Conservation (phyloP, 495 filamentous ascomycete species). For the Astrothelium subdiscretum region DNA sequence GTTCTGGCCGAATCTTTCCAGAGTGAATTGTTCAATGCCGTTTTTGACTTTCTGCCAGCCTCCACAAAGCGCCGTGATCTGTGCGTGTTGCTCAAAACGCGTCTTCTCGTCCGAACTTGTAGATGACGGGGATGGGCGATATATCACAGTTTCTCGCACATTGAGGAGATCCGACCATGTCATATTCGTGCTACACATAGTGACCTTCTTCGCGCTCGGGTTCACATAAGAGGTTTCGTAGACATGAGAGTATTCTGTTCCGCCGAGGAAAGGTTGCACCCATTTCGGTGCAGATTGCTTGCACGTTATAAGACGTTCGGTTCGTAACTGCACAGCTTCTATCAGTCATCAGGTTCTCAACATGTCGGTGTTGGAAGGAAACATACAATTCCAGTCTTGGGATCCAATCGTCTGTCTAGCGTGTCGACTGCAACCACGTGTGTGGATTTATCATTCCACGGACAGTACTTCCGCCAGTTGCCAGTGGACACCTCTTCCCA, state of each 20-base stretch:
- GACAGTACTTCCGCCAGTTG: slow-evolving; percentile 98
- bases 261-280: slow-evolving; percentile 66
- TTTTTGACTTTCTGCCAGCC: slow-evolving; percentile 94
- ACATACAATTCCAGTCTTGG: slow-evolving; percentile 69
- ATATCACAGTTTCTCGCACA: slow-evolving; percentile 82
- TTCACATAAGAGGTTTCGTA: slow-evolving; percentile 95
- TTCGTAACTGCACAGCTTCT: slow-evolving; percentile 54
- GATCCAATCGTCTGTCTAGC: slow-evolving; percentile 67
- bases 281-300: slow-evolving; percentile 80
- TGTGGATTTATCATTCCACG: slow-evolving; percentile 91
- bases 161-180: slow-evolving; percentile 78
- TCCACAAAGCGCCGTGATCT: slow-evolving; percentile 87
- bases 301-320: slow-evolving; percentile 94
- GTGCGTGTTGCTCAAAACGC: slow-evolving; percentile 72
- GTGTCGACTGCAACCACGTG: slow-evolving; percentile 95
- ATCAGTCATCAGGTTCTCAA: slow-evolving; percentile 7
- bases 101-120: slow-evolving; percentile 40
- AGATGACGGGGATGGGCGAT: slow-evolving; percentile 44
- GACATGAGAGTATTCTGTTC: slow-evolving; percentile 67
- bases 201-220: slow-evolving; percentile 66
- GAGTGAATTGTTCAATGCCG: slow-evolving; percentile 81
- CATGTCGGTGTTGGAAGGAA: background rate
- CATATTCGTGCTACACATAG: slow-evolving; percentile 86
- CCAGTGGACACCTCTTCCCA: slow-evolving; percentile 99
- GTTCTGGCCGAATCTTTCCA: slow-evolving; percentile 84